A percentile compares a stretch with the other conserved stretches of the same genome.
phyloP scores from a whole-genome alignment of 225 moss, liverwort and hornwort species.

The Bryoerythrophyllum caledonicum region DNA sequence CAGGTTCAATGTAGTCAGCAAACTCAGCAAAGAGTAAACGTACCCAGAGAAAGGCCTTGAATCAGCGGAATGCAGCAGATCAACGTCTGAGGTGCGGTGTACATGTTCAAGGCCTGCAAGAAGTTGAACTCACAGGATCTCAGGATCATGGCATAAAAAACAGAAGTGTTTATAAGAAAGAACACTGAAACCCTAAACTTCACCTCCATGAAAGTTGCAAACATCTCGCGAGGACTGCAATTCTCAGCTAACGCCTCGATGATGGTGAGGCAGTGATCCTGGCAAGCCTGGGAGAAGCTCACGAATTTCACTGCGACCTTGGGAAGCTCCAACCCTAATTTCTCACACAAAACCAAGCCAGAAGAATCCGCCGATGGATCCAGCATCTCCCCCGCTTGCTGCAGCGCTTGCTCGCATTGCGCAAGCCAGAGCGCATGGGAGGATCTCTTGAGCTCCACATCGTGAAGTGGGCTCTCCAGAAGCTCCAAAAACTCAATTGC shows the following conservation, averaged over 20 bases:
- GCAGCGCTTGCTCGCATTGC: conserved; percentile 39
- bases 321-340: conserved; percentile 56
- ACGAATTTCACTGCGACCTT: conserved; percentile 50
- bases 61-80: conserved; percentile 71
- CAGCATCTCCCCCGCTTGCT: conserved; percentile 36
- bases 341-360: conserved; percentile 48
- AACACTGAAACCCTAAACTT: no score
- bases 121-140: neutral
- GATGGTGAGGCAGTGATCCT: conserved; percentile 43
- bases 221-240: conserved; percentile 62
- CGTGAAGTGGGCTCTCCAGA: conserved; percentile 40
- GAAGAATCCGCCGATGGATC: conserved; percentile 30
- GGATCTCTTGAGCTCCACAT: conserved; percentile 30
- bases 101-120: conserved; percentile 57
- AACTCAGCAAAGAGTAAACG: conserved; percentile 19
- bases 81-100: conserved; percentile 51
- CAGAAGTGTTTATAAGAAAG: no score
- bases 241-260: conserved; percentile 39
- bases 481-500: conserved; percentile 34
- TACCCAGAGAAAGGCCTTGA: conserved; percentile 54
- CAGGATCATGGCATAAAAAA: no score
- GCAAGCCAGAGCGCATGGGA: conserved; percentile 28
- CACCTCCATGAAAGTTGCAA: conserved; percentile 54
- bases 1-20: neutral
- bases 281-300: conserved; percentile 41